These are phyloP conservation scores for Verticillium klebahnii DNA, from an alignment of 2,329 filamentous ascomycete genomes.

Conservation along the genomic window DNA sequence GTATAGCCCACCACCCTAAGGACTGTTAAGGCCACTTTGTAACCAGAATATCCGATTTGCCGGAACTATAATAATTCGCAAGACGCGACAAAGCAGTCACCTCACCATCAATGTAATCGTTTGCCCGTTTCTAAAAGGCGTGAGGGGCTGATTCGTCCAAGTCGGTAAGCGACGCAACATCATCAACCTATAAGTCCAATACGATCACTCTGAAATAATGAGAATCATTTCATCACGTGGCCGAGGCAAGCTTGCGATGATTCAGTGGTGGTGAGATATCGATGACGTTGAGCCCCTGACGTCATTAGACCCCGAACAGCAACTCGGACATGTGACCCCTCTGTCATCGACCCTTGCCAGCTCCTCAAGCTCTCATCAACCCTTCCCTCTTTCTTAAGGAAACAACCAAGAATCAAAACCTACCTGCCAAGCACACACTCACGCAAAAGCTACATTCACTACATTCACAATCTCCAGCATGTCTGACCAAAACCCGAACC, in stretches of 20 bases:
- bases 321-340: not conserved
- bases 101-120: too few species aligned
- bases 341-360: not conserved
- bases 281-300: not conserved
- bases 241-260: not conserved
- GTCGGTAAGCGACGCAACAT: not conserved
- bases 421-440: not conserved
- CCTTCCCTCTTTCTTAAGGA: not conserved
- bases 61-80: too few species aligned
- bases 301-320: not conserved
- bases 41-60: too few species aligned
- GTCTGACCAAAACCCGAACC: conserved; percentile 19
- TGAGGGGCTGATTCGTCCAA: not conserved
- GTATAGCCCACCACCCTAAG: too few species aligned
- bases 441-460: not conserved
- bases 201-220: too few species aligned
- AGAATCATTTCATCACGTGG: too few species aligned
- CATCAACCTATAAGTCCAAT: too few species aligned
- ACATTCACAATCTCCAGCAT: not conserved
- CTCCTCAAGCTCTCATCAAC: not conserved
- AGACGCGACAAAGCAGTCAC: too few species aligned
- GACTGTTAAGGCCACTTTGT: too few species aligned
- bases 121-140: too few species aligned
- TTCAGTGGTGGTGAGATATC: not conserved
- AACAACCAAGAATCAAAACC: not conserved